Evolutionary conservation across 257 asterid species (phyloP).

Genomic region (Gardenia jasminoides): DNA sequence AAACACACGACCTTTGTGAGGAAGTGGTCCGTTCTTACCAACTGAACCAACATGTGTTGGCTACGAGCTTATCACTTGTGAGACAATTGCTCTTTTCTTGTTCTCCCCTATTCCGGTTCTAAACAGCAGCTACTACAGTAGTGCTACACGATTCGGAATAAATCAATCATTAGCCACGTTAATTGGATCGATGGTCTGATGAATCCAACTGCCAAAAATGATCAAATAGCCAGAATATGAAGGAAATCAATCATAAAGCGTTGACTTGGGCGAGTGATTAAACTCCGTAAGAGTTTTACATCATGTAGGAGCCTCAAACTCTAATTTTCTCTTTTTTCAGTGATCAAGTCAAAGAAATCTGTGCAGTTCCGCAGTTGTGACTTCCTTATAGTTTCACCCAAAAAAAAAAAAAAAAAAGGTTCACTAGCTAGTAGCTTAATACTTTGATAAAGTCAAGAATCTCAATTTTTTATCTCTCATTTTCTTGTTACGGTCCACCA

Average conservation of each 20-base stretch:
- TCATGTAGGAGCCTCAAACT: not conserved
- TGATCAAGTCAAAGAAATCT: constrained; percentile 12
- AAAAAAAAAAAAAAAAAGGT: not conserved
- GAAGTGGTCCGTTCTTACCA: no score
- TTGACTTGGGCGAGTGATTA: constrained; percentile 12
- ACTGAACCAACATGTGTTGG: no score
- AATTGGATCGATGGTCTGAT: not conserved
- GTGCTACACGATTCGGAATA: not conserved
- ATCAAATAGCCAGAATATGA: not conserved
- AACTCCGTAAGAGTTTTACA: not conserved
- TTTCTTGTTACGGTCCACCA: not conserved
- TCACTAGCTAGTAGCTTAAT: not conserved
- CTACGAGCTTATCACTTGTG: not conserved
- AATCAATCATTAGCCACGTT: not conserved
- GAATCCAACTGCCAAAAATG: constrained; percentile 5
- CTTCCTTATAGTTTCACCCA: not conserved
- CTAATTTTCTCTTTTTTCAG: not conserved
- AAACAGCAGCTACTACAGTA: not conserved
- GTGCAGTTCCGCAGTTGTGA: not conserved
- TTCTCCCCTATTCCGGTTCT: not conserved
- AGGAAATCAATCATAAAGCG: not conserved
- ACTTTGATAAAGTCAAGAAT: constrained; percentile 25
- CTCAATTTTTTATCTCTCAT: not conserved
- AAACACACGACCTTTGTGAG: no score
- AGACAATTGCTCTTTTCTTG: not conserved